These are phyloP conservation scores for Sisymbrium irio DNA, from an alignment of 345 rosid genomes.

Conservation along the genomic window DNA sequence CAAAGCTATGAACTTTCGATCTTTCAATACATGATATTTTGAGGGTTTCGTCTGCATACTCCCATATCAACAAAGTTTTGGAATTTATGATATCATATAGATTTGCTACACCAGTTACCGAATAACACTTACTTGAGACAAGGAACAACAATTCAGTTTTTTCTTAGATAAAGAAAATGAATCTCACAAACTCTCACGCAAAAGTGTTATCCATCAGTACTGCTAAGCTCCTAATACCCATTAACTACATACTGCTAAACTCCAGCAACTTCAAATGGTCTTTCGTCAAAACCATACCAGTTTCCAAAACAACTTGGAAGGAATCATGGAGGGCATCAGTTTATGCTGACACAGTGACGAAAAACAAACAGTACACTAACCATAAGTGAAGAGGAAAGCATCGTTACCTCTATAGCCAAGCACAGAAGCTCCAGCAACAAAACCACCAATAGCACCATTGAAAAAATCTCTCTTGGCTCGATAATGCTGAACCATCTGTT, in stretches of 20 bases:
- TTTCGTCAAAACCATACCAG: background rate
- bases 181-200: too few species aligned
- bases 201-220: constrained; percentile 1
- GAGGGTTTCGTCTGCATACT: background rate
- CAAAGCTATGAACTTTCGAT: background rate
- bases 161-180: too few species aligned
- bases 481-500: constrained; percentile 71
- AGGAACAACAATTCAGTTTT: background rate
- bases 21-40: background rate
- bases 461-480: constrained; percentile 83
- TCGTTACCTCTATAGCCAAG: constrained; percentile 79
- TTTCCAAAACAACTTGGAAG: background rate
- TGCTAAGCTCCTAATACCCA: constrained; percentile 3
- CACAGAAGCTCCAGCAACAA: constrained; percentile 86
- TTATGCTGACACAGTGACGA: background rate
- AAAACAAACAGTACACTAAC: background rate
- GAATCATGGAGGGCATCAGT: background rate
- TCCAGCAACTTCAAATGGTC: background rate
- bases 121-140: background rate
- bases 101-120: background rate
- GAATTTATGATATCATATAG: background rate
- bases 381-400: background rate
- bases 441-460: constrained; percentile 95
- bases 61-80: background rate
- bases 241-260: background rate